These are phyloP conservation scores for Solanum piurae DNA, from an alignment of 257 asterid genomes.

Conservation along the genomic window DNA sequence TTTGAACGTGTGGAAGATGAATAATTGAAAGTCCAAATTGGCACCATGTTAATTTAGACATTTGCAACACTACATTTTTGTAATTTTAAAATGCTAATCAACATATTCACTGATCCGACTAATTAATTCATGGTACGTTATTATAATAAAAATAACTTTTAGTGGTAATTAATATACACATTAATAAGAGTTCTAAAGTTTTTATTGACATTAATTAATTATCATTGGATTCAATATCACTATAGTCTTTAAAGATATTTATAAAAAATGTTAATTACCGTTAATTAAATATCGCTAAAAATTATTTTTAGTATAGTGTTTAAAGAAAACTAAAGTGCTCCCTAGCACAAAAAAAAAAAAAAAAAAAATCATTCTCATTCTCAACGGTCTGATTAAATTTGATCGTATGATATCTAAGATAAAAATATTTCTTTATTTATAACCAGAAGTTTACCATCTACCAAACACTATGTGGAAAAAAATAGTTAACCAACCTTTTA, in stretches of 20 bases:
- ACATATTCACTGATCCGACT: not conserved
- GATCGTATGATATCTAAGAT: not conserved
- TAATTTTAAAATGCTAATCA: not conserved
- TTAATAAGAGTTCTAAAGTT: accelerated
- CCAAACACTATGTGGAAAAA: no score
- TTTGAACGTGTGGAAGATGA: not conserved
- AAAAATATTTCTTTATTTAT: no score
- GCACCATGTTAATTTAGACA: not conserved
- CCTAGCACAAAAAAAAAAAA: not conserved
- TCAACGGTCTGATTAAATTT: not conserved
- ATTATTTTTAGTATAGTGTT: not conserved
- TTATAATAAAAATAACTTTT: no score
- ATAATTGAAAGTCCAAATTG: not conserved
- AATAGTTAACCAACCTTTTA: not conserved
- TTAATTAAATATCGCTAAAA: no score
- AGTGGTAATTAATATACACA: not conserved
- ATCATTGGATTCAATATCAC: no score
- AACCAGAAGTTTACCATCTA: not conserved
- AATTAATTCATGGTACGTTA: not conserved
- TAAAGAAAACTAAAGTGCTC: not conserved
- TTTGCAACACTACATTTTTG: not conserved
- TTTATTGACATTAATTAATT: no score
- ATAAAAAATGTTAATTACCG: no score
- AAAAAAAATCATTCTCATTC: not conserved
- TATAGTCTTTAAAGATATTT: no score